Evolutionary conservation across 345 rosid genomes (phyloP), one percentile per base, ranked within the genome.

Genomic region (Murraya paniculata): DNA sequence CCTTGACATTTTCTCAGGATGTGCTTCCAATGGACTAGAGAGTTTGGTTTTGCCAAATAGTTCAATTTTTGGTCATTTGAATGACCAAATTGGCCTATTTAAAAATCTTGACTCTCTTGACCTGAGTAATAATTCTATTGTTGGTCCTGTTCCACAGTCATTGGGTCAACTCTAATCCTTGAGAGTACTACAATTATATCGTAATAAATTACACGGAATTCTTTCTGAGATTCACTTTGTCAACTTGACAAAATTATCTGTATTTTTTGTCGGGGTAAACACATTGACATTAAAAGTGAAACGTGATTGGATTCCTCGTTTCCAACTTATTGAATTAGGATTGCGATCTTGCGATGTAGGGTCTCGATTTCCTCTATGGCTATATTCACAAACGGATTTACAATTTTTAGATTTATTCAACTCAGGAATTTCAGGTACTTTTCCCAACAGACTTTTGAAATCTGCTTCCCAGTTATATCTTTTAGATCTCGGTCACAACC

Each of bases 311-410:
- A 11, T 70, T 61, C 85, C 85, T 53, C 81, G 85, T 53, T 85
- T 81, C 22, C 78, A 77, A 62, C 74, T 87, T 16, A 39, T 24
- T 27, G 1, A 4, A 6, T 35, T 87, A 28, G n/a, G 21, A 19
- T 36, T 87, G 13, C 13, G 57, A 1, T 79, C 83, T 27, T 77
- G 85, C 69, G 41, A 59, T 33, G 2, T 82, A 18, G 86, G 87
- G 21, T 79, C 84, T 24, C 19, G 1, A 16, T 87, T 87, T 35
- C 89, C 87, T 0, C 2, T 14, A 0, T 87, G 87, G 89, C 55
- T 87, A 69, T 70, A 5, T 39, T 19, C 67, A 36, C 83, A 78
- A n/a, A 77, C 4, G 1, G 10, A 39, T 2, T 69, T 62, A 28
- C 1, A 2, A 4, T 21, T 16, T n/a, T 76, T 87, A 7, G 83